These are phyloP conservation scores for Agarophyton chilense DNA, from an alignment of 23 red algal species.

Conservation along the genomic window DNA sequence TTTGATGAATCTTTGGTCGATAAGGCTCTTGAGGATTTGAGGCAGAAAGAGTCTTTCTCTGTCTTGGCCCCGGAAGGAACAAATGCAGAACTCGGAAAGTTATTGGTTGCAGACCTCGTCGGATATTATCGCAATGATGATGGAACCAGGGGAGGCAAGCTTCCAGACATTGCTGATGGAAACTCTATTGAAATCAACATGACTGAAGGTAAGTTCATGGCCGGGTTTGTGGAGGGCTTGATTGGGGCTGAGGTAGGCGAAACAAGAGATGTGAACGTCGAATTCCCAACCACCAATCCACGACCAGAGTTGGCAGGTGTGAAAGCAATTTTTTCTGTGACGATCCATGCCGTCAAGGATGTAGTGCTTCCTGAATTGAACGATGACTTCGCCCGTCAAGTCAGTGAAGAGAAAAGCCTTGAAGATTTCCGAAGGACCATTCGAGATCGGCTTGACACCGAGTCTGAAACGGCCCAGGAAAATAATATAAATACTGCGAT, in stretches of 20 bases:
- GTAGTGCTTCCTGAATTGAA: conserved; percentile 85
- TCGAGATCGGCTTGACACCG: conserved; percentile 69
- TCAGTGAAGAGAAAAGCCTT: conserved; percentile 68
- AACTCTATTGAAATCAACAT: conserved; percentile 87
- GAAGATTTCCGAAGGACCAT: conserved; percentile 71
- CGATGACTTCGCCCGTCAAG: conserved; percentile 79
- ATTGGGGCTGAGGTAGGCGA: conserved; percentile 80
- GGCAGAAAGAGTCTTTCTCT: conserved; percentile 64
- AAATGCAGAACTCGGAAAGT: conserved; percentile 65
- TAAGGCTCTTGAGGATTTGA: conserved; percentile 79
- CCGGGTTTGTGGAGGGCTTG: conserved; percentile 97
- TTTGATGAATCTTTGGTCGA: conserved; percentile 89
- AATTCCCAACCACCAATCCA: conserved; percentile 77
- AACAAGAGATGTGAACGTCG: conserved; percentile 76
- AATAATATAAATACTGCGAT: conserved; percentile 82
- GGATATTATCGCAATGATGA: conserved; percentile 88
- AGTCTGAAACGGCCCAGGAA: conserved; percentile 70
- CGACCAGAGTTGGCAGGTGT: conserved; percentile 76
- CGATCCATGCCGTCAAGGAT: conserved; percentile 79
- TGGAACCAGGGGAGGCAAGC: conserved; percentile 68
- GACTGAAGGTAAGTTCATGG: conserved; percentile 81
- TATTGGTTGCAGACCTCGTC: conserved; percentile 67
- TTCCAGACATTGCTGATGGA: conserved; percentile 85
- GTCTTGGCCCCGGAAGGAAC: conserved; percentile 70
- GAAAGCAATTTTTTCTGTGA: conserved; percentile 91